Evolutionary conservation across 148 eudicot species (phyloP).

Genomic region (Camellia japonica): DNA sequence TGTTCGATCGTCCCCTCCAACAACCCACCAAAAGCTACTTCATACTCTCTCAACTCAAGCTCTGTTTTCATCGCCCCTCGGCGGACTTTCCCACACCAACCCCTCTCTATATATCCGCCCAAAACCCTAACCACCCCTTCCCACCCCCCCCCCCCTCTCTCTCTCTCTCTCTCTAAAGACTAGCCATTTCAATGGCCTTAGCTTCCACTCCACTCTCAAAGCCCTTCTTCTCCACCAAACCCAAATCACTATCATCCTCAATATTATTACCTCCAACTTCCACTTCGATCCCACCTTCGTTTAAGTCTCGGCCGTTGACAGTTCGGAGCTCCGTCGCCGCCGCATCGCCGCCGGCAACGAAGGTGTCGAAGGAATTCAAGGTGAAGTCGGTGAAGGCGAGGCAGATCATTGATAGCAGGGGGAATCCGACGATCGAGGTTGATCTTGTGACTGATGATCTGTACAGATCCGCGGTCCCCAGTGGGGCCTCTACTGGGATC

Average conservation of each 20-base stretch:
- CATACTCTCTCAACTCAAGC: not conserved
- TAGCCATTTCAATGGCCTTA: slow-evolving; percentile 29
- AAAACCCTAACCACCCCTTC: not conserved
- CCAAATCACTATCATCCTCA: slow-evolving; percentile 24
- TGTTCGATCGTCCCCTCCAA: slow-evolving; percentile 3
- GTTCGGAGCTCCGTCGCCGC: slow-evolving; percentile 41
- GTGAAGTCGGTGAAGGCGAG: slow-evolving; percentile 81
- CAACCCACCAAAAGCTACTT: slow-evolving; percentile 3
- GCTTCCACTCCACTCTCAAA: slow-evolving; percentile 51
- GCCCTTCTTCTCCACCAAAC: slow-evolving; percentile 56
- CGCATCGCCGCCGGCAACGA: slow-evolving; percentile 24
- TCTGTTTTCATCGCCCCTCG: slow-evolving; percentile 26
- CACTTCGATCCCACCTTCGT: slow-evolving; percentile 23
- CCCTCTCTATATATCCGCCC: not conserved
- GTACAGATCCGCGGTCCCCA: slow-evolving; percentile 87
- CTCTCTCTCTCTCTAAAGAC: not conserved
- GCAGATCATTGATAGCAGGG: slow-evolving; percentile 94
- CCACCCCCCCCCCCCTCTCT: not conserved
- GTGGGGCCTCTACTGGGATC: slow-evolving; percentile 97
- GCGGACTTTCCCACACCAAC: slow-evolving; percentile 29
- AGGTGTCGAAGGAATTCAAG: slow-evolving; percentile 29
- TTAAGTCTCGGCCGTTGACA: slow-evolving; percentile 28
- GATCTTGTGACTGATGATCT: slow-evolving; percentile 74
- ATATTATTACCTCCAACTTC: slow-evolving; percentile 15
- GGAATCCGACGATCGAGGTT: slow-evolving; percentile 96